A percentile compares a stretch with the other conserved stretches of the same genome.
These are phyloP conservation scores for Epichloe uncinata DNA, from an alignment of 2,329 filamentous ascomycete genomes.

Conservation along the genomic window DNA sequence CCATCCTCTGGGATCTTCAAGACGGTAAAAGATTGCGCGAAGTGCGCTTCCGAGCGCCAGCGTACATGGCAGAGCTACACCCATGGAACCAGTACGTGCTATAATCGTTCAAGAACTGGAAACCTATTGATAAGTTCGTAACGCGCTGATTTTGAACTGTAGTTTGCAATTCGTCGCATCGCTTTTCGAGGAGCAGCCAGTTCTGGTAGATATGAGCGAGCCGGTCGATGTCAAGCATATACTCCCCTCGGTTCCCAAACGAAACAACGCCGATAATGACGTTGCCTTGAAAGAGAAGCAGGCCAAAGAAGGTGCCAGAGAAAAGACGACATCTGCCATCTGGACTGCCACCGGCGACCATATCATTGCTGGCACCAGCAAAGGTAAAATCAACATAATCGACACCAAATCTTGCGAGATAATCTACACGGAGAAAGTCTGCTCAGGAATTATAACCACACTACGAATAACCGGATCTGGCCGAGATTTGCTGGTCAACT, in stretches of 20 bases:
- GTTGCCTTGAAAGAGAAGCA: slow-evolving; percentile 66
- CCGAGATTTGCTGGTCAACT: slow-evolving; percentile 79
- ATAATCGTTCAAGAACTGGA: neutral
- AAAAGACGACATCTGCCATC: slow-evolving; percentile 84
- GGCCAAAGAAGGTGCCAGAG: slow-evolving; percentile 81
- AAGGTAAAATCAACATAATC: slow-evolving; percentile 93
- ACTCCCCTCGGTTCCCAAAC: slow-evolving; percentile 66
- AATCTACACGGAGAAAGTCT: slow-evolving; percentile 82
- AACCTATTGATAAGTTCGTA: neutral
- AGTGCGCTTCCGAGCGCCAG: slow-evolving; percentile 81
- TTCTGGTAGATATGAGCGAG: slow-evolving; percentile 69
- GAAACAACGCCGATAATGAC: slow-evolving; percentile 56
- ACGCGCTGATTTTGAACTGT: slow-evolving; percentile 12
- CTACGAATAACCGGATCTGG: slow-evolving; percentile 73
- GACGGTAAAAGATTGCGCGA: slow-evolving; percentile 60
- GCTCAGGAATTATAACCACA: slow-evolving; percentile 75
- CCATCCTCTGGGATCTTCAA: slow-evolving; percentile 83
- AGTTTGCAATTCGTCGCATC: slow-evolving; percentile 81
- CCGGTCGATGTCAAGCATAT: slow-evolving; percentile 59
- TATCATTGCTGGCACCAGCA: slow-evolving; percentile 85
- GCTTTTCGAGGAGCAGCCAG: slow-evolving; percentile 83
- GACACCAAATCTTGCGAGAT: slow-evolving; percentile 68
- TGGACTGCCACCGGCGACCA: slow-evolving; percentile 79
- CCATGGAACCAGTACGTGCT: slow-evolving; percentile 66
- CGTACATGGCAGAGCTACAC: slow-evolving; percentile 93